Evolutionary conservation across 345 rosid species (phyloP).

Genomic region (Angophora floribunda): DNA sequence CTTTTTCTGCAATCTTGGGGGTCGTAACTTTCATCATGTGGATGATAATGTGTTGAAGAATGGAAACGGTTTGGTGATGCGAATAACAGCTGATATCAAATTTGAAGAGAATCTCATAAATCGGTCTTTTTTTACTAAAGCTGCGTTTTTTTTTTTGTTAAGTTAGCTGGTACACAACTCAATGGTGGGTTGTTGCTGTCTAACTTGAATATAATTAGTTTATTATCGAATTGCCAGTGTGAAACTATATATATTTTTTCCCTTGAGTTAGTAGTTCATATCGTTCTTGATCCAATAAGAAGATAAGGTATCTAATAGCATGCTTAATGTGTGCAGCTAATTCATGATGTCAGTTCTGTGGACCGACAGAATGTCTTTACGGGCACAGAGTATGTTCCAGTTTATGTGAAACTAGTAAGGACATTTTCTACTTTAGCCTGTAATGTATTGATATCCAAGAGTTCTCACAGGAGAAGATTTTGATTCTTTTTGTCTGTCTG

Average conservation of each 20-base stretch:
- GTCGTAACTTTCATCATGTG: not conserved
- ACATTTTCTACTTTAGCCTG: not conserved
- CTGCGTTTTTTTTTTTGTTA: not conserved
- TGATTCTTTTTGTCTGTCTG: not conserved
- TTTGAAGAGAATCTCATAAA: not conserved
- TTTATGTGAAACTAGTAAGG: constrained; percentile 80
- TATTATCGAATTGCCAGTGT: not conserved
- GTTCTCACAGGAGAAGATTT: not conserved
- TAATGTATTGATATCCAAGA: not conserved
- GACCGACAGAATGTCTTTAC: constrained; percentile 46
- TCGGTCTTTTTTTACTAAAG: not conserved
- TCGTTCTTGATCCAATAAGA: not conserved
- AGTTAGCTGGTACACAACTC: not conserved
- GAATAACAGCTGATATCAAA: not conserved
- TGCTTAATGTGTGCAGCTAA: constrained; percentile 44
- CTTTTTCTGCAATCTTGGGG: not conserved
- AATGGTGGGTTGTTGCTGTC: not conserved
- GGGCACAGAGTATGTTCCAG: constrained; percentile 59
- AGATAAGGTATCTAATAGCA: not conserved
- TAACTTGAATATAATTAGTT: not conserved
- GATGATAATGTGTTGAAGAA: not conserved
- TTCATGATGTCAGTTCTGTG: constrained; percentile 63
- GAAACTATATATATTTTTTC: not conserved
- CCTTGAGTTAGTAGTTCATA: not conserved
- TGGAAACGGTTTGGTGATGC: not conserved